Evolutionary conservation across 2,329 filamentous ascomycete species (phyloP), one percentile per base, ranked within the genome.

Genomic region (Amauroascus verrucosus): DNA sequence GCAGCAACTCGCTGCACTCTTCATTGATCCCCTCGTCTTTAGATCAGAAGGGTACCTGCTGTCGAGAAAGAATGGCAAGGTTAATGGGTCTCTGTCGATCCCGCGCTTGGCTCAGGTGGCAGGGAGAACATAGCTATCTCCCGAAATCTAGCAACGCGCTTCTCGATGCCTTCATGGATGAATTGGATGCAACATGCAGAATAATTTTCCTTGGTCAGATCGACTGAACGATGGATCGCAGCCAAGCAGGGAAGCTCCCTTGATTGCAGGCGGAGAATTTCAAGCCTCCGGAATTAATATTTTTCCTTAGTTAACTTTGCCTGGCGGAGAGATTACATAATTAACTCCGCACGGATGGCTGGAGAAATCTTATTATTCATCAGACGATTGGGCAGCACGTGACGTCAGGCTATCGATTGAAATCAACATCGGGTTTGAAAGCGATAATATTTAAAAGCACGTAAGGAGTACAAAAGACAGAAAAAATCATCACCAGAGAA

Each of bases 311-410:
- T n/a, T 20, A 22, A 30, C 1, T 5, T 8, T 4, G 41, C 22
- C 9, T 43, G 8, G 40, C 13, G 40, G 8, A 7, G 8, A 8
- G 9, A 46, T 28, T 30, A 30, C 26, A 4, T 30, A 30, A 30
- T 9, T 30, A 30, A 9, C 9, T 30, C 26, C 26, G 5, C 26
- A 30, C 26, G 26, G 14, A 24, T 47, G 44, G 24, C 24, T 32
- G 22, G 44, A 58, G 54, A 57, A 54, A 20, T 52, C 55, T 51
- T 56, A n/a, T 30, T 30, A n/a, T 30, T 30, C 26, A 30, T 30
- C 26, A 9, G 5, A 30, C 8, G 3, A 4, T 35, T 7, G 7
- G 33, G 33, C n/a, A n/a, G n/a, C n/a, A n/a, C n/a, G n/a, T n/a
- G n/a, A n/a, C n/a, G n/a, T n/a, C n/a, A n/a, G n/a, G n/a, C n/a